A percentile compares a stretch with the other conserved stretches of the same genome.
These are phyloP conservation scores for Endothia cerciana DNA, from an alignment of 2,329 filamentous ascomycete species.

Conservation along the genomic window DNA sequence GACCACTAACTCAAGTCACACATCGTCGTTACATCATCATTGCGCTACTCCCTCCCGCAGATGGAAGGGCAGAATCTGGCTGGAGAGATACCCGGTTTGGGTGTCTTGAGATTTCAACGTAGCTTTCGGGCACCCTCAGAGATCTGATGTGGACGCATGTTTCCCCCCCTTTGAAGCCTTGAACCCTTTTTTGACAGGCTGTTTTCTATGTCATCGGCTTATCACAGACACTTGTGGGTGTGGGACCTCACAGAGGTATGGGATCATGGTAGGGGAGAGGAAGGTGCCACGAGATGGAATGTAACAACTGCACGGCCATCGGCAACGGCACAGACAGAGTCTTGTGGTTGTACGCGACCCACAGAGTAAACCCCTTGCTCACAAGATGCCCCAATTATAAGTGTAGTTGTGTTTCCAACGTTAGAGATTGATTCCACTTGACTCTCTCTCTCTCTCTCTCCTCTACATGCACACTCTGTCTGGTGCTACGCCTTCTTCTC, in stretches of 20 bases:
- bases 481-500: not conserved
- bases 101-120: slow-evolving; percentile 12
- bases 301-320: slow-evolving; percentile 10
- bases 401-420: not conserved
- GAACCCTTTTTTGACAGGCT: not conserved
- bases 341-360: slow-evolving; percentile 10
- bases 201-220: not conserved
- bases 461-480: too few species aligned
- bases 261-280: slow-evolving; percentile 10
- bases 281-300: slow-evolving; percentile 29
- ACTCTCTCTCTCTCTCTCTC: not conserved
- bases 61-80: not conserved
- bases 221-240: not conserved
- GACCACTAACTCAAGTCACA: slow-evolving; percentile 12
- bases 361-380: slow-evolving; percentile 7
- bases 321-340: not conserved
- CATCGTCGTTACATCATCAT: slow-evolving; percentile 2
- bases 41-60: not conserved
- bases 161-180: not conserved
- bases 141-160: not conserved
- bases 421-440: not conserved
- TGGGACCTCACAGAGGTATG: slow-evolving; percentile 1
- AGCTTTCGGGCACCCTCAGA: slow-evolving; percentile 14
- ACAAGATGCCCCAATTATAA: slow-evolving; percentile 10
- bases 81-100: slow-evolving; percentile 2